Evolutionary conservation across 352 stramenopile species (phyloP).

Genomic region (Pythium brassicae): DNA sequence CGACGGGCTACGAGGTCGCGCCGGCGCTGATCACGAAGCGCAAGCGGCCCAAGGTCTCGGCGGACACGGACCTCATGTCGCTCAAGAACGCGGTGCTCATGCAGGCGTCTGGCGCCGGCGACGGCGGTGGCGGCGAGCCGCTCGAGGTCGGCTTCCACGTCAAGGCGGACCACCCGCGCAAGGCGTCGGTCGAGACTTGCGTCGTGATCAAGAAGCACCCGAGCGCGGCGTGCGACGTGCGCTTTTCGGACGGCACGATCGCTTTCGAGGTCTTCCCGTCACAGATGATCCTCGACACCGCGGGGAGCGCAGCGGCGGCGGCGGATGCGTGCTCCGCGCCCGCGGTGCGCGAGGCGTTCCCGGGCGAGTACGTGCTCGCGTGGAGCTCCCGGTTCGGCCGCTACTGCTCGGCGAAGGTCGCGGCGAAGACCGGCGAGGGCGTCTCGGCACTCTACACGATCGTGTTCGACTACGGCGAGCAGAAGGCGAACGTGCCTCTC

Average conservation of each 20-base stretch:
- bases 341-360: slow-evolving; percentile 15
- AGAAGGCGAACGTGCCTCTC: slow-evolving; percentile 37
- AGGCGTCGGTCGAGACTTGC: slow-evolving; percentile 56
- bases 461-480: slow-evolving; percentile 72
- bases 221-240: slow-evolving; percentile 59
- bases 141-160: slow-evolving; percentile 74
- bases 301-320: slow-evolving; percentile 10
- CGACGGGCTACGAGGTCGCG: slow-evolving; percentile 62
- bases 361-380: slow-evolving; percentile 56
- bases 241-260: slow-evolving; percentile 76
- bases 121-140: slow-evolving; percentile 12
- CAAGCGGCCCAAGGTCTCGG: slow-evolving; percentile 28
- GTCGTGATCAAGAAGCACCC: slow-evolving; percentile 63
- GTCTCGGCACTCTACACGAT: slow-evolving; percentile 36
- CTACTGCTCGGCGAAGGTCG: slow-evolving; percentile 57
- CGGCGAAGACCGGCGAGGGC: slow-evolving; percentile 22
- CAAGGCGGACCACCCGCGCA: slow-evolving; percentile 63
- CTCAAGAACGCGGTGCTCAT: slow-evolving; percentile 78
- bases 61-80: slow-evolving; percentile 56
- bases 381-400: slow-evolving; percentile 72
- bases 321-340: slow-evolving; percentile 2
- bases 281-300: slow-evolving; percentile 68
- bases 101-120: slow-evolving; percentile 25
- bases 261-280: slow-evolving; percentile 72
- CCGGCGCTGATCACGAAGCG: slow-evolving; percentile 55